Evolutionary conservation across 495 filamentous ascomycete species (phyloP), one percentile per base, ranked within the genome.

Genomic region (Chaetomidium leptoderma): DNA sequence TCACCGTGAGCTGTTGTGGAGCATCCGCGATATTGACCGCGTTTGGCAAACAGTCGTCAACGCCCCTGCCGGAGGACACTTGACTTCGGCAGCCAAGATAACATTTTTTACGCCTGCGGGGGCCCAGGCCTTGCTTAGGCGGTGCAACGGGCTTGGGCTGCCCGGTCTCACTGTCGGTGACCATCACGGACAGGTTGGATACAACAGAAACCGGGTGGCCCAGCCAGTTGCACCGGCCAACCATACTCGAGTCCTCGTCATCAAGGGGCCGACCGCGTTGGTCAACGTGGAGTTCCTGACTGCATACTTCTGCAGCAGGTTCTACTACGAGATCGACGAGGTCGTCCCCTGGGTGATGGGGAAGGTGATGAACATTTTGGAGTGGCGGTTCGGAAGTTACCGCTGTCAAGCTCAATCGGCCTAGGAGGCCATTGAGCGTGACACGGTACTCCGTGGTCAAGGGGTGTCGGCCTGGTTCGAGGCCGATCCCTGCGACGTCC

Each of bases 1-100:
- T 0, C 52, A 55, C 40, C 10, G 53, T 2, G 33, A 64, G n/a
- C 64, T 77, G 0, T 66, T 76, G 0, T 37, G 46, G 0, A 14
- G 59, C 2, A 64, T 75, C 30, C 60, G 67, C 0, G 40, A 60
- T n/a, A 55, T 61, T 1, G 73, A 72, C 4, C 69, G 71, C 27
- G 44, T 76, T 8, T 75, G 49, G 33, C 68, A 70, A 3, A 43
- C 63, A 0, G 65, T 68, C 21, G 67, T 77, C 47, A 70, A 67
- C 21, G 54, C 48, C 0, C 66, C 72, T 0, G 39, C 55, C 3
- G 11, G 42, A 7, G 19, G 23, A 0, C 57, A 72, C 47, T 26
- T 19, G 0, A 64, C 59, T 0, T 53, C 62, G 1, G 72, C 70
- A 0, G 72, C 73, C 0, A 74, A 74, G 49, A 57, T 77, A 1